These are phyloP conservation scores for Sphagnum contortum DNA, from an alignment of 225 moss, liverwort and hornwort genomes.

Conservation along the genomic window DNA sequence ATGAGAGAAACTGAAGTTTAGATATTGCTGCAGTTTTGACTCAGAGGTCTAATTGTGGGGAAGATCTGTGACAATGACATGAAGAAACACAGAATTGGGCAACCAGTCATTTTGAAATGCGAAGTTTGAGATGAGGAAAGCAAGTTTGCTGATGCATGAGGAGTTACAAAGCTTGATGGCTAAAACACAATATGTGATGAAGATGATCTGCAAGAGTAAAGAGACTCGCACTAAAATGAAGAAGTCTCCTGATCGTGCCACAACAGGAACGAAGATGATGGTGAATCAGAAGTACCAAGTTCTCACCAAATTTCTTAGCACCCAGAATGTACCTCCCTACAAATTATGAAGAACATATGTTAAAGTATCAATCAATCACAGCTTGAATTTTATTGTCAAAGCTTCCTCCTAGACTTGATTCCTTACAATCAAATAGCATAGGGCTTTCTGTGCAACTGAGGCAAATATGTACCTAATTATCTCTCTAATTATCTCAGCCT, in stretches of 20 bases:
- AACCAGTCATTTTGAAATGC: not conserved
- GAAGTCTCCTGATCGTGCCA: constrained; percentile 35
- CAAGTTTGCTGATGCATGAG: no score
- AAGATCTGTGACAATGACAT: no score
- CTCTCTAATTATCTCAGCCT: no score
- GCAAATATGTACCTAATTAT: no score
- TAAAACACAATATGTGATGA: not conserved
- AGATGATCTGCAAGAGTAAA: no score
- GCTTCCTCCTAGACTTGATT: not conserved
- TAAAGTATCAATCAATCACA: not conserved
- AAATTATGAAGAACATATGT: not conserved
- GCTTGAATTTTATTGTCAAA: no score
- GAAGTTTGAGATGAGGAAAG: no score
- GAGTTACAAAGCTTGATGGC: no score
- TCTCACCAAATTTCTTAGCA: constrained; percentile 36
- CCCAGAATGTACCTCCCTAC: constrained; percentile 42
- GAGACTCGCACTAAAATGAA: constrained; percentile 18
- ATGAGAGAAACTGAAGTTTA: no score
- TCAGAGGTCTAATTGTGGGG: no score
- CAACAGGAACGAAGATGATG: constrained; percentile 21
- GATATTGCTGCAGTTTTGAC: not conserved
- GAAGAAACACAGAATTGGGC: not conserved
- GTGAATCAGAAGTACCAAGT: constrained; percentile 45
- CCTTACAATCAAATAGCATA: no score
- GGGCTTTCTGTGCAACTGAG: no score